These are phyloP conservation scores for Gentiana straminea DNA, from an alignment of 257 asterid species.

Conservation along the genomic window DNA sequence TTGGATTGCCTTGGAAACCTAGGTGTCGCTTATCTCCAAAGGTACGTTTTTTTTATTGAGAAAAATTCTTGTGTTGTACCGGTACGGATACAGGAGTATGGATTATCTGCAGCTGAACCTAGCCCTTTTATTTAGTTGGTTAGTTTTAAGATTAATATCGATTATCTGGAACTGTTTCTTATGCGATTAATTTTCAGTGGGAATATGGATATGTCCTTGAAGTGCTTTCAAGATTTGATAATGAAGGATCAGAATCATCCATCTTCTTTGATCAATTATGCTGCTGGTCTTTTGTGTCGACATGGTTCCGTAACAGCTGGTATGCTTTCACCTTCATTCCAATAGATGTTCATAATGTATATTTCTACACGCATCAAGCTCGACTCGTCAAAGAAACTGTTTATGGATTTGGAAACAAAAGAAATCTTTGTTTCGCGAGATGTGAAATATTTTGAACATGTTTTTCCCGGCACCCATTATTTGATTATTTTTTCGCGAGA, in stretches of 20 bases:
- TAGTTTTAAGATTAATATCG: no score
- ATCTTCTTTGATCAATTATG: conserved; percentile 77
- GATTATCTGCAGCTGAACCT: no score
- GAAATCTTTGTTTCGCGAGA: no score
- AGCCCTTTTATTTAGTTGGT: no score
- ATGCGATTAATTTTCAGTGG: conserved; percentile 42
- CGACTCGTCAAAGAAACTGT: no score
- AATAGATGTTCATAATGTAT: not conserved
- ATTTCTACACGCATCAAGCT: no score
- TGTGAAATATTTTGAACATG: no score
- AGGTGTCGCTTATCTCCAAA: conserved; percentile 83
- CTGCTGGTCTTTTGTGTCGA: conserved; percentile 71
- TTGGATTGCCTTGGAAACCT: conserved; percentile 94
- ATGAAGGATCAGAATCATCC: conserved; percentile 94
- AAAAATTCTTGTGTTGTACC: no score
- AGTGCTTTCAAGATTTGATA: conserved; percentile 70
- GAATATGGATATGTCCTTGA: conserved; percentile 65
- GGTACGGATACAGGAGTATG: no score
- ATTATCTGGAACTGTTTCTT: not conserved
- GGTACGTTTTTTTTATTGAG: conserved; percentile 24
- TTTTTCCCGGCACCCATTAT: no score
- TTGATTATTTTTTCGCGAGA: no score
- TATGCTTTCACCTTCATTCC: conserved; percentile 6
- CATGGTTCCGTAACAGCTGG: conserved; percentile 79
- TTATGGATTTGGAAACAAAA: no score